Evolutionary conservation across 805 yeast species (phyloP), one percentile per base, ranked within the genome.

Genomic region (Metschnikowia anglica): DNA sequence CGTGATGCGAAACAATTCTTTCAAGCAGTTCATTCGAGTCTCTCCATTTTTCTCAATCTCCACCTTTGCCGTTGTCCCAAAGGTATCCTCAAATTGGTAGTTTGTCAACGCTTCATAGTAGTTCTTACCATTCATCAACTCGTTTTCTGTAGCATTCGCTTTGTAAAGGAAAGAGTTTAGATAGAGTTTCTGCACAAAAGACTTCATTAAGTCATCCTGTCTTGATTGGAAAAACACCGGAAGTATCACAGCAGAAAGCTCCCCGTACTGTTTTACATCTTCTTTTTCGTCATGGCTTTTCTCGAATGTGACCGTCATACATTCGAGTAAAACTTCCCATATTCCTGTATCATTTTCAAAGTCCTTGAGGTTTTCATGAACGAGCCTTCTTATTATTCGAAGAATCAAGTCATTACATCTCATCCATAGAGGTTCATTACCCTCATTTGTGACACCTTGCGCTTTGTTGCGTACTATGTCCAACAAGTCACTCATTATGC

Each of bases 21-120:
- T 55, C 29, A 90, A 63, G 55, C 95, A 85, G 18, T 62, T 56
- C 34, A 75, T 62, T 12, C 89, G 74, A 27, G 85, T 70, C 5
- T 59, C 48, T 10, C 66, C 64, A 44, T 83, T 77, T 1, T 74
- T 61, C 17, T 72, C 59, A 9, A 68, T 54, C 1, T 52, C 53
- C 1, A 82, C 59, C 2, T 76, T 73, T 28, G 73, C 72, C 0
- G 91, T 83, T 0, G 86, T 72, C 1, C 93, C 93, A 52, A 74
- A 79, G n/a, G 74, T 66, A 7, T 72, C 71, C 8, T 72, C 74
- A 42, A 76, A 72, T 11, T 73, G 63, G 44, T 74, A 74, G 1
- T 56, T 20, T 5, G 48, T 34, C 37, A 49, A 44, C 12, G 25
- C 38, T 11, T 35, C 43, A 2, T 72, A 58, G 3, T 35, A 30